Evolutionary conservation across 2,329 filamentous ascomycete species (phyloP), one percentile per base, ranked within the genome.

Genomic region (Penicillium hesseltinei): DNA sequence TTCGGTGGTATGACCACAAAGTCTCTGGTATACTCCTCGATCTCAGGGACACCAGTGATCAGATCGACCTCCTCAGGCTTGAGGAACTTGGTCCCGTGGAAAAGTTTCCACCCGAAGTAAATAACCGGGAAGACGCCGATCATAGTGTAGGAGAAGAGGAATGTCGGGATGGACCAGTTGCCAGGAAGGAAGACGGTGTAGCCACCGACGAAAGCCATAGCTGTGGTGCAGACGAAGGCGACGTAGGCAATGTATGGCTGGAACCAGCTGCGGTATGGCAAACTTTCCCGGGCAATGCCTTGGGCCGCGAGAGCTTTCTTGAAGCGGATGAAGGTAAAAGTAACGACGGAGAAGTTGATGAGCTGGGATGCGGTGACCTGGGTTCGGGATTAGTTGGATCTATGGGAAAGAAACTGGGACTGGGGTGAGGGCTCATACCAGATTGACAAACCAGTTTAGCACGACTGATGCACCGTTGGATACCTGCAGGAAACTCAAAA

Each of bases 71-170:
- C 83, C 15, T 81, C 73, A 0, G 85, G 78, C 56, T 78, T 80
- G 51, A 79, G 69, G 57, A 83, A 80, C 52, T 80, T 83, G 0
- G 88, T 90, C 68, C 79, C 82, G 71, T 89, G 86, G 56, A 86
- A 64, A 7, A 90, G 31, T 72, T 93, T 94, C 86, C 88, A 93
- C 6, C 83, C 84, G 3, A 88, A 42, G 69, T 84, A 92, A 2
- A 93, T 75, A 0, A 86, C 62, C 0, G 88, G 89, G 68, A 90
- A 91, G 2, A 91, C 75, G 5, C 82, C 83, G 50, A 92, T 83
- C 81, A 90, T 91, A 48, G 86, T 85, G 72, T 92, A 92, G 73
- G 86, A 88, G 72, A 91, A 91, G 29, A 93, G 73, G 70, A 93
- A 94, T 7, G 83, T 85, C 7, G 87, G 81, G 0, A 88, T 69